Evolutionary conservation across 495 filamentous ascomycete genomes (phyloP).

Genomic region (Schizothecium vesticola): DNA sequence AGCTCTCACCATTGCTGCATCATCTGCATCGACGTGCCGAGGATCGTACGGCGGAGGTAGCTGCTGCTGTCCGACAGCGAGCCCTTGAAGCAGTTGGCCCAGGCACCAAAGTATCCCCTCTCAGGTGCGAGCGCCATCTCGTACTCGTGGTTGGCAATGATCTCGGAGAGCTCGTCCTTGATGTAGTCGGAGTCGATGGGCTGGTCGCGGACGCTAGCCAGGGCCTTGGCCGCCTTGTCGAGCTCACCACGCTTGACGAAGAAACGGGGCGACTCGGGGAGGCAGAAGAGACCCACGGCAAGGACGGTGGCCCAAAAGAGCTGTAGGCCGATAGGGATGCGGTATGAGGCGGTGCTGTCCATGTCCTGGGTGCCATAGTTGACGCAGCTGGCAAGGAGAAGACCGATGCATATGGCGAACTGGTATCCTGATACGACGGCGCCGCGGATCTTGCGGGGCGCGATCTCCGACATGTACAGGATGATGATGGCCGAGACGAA

Average conservation of each 20-base stretch:
- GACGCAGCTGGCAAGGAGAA: conserved; percentile 66
- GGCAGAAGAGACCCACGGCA: conserved; percentile 51
- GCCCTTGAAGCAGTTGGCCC: conserved; percentile 58
- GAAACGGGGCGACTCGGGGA: conserved; percentile 75
- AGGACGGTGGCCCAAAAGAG: conserved; percentile 65
- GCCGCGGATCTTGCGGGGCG: conserved; percentile 62
- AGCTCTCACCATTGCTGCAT: conserved; percentile 54
- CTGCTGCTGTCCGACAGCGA: conserved; percentile 45
- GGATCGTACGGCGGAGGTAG: conserved; percentile 64
- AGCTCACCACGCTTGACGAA: conserved; percentile 65
- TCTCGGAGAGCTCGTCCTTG: conserved; percentile 66
- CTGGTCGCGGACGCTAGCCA: conserved; percentile 62
- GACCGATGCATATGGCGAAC: conserved; percentile 68
- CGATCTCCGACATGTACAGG: conserved; percentile 67
- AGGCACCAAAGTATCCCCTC: conserved; percentile 56
- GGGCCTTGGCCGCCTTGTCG: conserved; percentile 53
- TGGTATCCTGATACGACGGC: conserved; percentile 71
- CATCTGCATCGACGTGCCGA: conserved; percentile 68
- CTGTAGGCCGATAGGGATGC: conserved; percentile 66
- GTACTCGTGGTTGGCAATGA: conserved; percentile 75
- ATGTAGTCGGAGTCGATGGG: conserved; percentile 58
- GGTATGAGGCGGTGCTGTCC: conserved; percentile 59
- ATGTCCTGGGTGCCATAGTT: conserved; percentile 65
- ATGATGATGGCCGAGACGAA: conserved; percentile 69
- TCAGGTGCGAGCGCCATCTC: conserved; percentile 61